Base-by-base conservation (phyloP, 805 yeast species). In the Groenewaldozyma salmanticensis region DNA sequence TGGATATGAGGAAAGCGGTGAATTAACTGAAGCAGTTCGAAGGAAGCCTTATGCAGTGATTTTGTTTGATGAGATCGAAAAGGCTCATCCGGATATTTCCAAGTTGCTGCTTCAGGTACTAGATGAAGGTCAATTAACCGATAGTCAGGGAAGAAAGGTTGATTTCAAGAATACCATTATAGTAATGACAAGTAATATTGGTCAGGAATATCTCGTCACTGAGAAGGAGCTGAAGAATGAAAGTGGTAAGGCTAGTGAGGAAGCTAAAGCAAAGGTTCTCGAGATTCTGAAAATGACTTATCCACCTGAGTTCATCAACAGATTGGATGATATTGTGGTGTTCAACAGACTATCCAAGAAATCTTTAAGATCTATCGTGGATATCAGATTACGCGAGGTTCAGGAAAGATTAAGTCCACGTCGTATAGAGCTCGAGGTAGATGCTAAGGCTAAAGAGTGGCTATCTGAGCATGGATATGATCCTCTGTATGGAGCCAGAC, bases 111-210 rank as follows among this genome's bases (percentile, higher is more conserved):
- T 90, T 45, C 98, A 92, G 62, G 97, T 90, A 0, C 67, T 90
- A 40, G 98, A 90, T 61, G 98, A 90, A 62, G 98, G 98, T 42
- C 77, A 82, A 40, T 70, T 90, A 52, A 90, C 97, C 0, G 98
- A 90, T 59, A 81, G 95, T 2, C 95, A 87, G 55, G 98, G 98
- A 22, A 84, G 87, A 45, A 82, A 81, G 50, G 86, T 92, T 37
- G 96, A 92, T 60, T 90, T 90, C 75, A 76, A 88, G 51, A 92
- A 92, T 60, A 85, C 97, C 0, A 82, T 90, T 42, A 86, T 90
- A 53, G 94, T 92, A 11, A 86, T 90, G 95, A 90, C 98, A 0
- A 84, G 95, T 1, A 90, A 90, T 60, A 84, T 92, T 53, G 98
- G 98, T 5, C 97, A 92, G 61, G 96, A 88, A 49, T 72, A 83